Evolutionary conservation across 768 basidiomycete species (phyloP).

Genomic region (Boletus huronensis): DNA sequence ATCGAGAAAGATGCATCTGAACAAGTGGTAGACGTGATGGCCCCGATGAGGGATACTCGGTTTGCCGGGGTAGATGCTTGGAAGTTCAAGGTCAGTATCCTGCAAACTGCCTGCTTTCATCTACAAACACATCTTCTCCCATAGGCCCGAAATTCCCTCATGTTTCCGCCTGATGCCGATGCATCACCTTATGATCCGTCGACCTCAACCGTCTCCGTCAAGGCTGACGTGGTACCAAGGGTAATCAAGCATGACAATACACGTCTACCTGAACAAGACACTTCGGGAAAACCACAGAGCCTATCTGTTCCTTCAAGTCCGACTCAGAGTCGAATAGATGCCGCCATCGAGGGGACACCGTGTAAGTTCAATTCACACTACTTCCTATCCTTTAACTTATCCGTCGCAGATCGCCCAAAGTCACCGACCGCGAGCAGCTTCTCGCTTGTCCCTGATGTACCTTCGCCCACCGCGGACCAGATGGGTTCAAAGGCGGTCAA

Average conservation of each 20-base stretch:
- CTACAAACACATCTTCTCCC: background rate
- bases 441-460: conserved; percentile 78
- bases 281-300: conserved; percentile 39
- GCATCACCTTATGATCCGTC: conserved; percentile 66
- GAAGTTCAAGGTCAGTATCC: conserved; percentile 66
- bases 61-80: conserved; percentile 73
- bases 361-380: conserved; percentile 51
- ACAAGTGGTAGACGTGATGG: conserved; percentile 66
- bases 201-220: conserved; percentile 27
- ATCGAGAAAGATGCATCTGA: conserved; percentile 28
- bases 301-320: conserved; percentile 78
- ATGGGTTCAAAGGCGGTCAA: conserved; percentile 82
- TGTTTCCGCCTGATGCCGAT: conserved; percentile 94
- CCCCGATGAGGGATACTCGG: conserved; percentile 70
- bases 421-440: conserved; percentile 57
- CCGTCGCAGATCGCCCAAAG: conserved; percentile 54
- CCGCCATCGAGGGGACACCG: conserved; percentile 89
- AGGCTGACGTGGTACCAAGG: conserved; percentile 45
- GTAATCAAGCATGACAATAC: conserved; percentile 79
- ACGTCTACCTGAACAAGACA: conserved; percentile 71
- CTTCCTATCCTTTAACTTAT: conserved; percentile 8
- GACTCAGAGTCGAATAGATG: conserved; percentile 83
- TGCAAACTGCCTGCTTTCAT: background rate
- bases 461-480: conserved; percentile 81
- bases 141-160: conserved; percentile 89